phyloP scores from a whole-genome alignment of 176 grass and related monocot species.

The Dactylis glomerata region DNA sequence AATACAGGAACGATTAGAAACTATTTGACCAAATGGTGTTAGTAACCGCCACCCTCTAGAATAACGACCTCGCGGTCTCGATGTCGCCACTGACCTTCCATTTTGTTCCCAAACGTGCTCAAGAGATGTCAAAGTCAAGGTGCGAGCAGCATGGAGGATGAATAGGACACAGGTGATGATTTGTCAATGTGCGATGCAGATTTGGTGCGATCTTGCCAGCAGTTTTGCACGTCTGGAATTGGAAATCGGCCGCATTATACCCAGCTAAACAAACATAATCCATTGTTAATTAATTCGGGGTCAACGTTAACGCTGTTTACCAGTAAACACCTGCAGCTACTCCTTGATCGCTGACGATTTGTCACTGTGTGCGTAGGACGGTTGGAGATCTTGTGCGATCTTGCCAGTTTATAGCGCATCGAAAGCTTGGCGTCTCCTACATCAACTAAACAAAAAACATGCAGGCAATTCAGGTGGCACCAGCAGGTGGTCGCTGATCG shows the following conservation, averaged over 20 bases:
- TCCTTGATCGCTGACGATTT: background rate
- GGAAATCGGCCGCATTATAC: background rate
- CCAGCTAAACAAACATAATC: background rate
- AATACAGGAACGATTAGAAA: background rate
- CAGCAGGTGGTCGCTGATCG: background rate
- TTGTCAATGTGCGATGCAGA: conserved; percentile 5
- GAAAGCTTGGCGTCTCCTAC: too few relatives aligned
- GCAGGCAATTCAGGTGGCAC: background rate
- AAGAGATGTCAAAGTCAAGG: background rate
- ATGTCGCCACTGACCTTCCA: conserved; percentile 2
- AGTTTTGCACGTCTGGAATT: background rate
- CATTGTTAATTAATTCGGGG: background rate
- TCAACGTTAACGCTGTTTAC: conserved; percentile 9
- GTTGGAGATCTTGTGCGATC: background rate
- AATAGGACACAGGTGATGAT: conserved; percentile 11
- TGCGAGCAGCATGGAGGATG: background rate
- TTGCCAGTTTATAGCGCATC: too few relatives aligned
- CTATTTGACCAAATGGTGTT: conserved; percentile 11
- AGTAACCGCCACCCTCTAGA: background rate
- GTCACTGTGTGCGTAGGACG: background rate
- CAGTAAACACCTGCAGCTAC: conserved; percentile 22
- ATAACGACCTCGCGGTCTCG: background rate
- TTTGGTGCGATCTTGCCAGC: conserved; percentile 19
- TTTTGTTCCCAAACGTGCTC: background rate
- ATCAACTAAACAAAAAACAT: background rate